Conservation (phyloP, 2,329 filamentous ascomycete genomes). For the Pseudogymnoascus sp. region DNA sequence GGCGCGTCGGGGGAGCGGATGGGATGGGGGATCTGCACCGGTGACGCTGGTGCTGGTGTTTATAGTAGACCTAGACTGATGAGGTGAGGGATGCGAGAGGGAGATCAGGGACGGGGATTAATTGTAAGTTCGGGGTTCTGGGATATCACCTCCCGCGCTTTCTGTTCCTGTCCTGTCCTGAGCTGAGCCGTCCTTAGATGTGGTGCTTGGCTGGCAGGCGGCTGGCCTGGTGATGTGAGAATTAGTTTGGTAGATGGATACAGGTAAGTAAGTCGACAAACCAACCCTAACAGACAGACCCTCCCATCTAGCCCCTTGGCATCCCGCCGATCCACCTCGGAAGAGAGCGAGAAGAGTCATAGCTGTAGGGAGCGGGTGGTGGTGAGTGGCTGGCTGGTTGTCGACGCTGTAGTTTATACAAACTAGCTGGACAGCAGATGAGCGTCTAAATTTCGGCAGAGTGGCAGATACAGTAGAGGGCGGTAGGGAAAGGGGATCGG, state of each 20-base stretch:
- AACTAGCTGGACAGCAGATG: too few species aligned
- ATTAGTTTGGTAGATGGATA: too few species aligned
- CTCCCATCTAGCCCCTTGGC: neutral
- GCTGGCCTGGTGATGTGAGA: too few species aligned
- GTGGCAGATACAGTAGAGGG: neutral
- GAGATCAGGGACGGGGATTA: neutral
- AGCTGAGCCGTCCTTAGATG: neutral
- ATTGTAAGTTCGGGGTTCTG: neutral
- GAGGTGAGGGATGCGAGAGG: neutral
- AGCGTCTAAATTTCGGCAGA: neutral
- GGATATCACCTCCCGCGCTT: neutral
- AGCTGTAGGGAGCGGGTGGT: neutral
- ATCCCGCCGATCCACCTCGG: neutral
- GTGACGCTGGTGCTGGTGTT: neutral
- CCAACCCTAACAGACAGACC: too few species aligned
- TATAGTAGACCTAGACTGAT: too few species aligned
- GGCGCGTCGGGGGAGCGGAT: neutral
- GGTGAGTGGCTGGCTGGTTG: neutral
- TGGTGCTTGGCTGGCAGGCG: too few species aligned
- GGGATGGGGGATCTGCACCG: neutral
- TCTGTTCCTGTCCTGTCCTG: neutral
- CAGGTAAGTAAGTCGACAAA: too few species aligned
- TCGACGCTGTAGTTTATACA: neutral
- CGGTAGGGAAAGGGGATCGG: neutral
- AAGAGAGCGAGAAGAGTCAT: neutral